Conservation (phyloP, 179 eudicot species). For the Kewa caespitosa region DNA sequence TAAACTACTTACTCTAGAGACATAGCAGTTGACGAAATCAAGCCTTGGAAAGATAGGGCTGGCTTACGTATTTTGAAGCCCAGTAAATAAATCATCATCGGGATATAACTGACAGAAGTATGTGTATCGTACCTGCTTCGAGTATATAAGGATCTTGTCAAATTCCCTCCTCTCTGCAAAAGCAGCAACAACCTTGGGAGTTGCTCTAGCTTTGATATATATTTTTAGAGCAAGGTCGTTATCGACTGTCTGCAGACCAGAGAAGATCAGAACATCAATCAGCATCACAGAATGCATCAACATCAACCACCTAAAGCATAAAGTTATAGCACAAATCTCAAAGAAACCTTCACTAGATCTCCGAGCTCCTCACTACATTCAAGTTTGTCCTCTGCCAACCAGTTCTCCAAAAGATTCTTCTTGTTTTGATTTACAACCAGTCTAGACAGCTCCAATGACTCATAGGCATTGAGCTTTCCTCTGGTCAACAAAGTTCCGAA, state of each 20-base stretch:
- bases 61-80: neutral
- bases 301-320: neutral
- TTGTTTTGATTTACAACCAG: slow-evolving; percentile 96
- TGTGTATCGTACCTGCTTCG: slow-evolving; percentile 76
- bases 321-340: neutral
- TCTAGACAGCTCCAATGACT: slow-evolving; percentile 90
- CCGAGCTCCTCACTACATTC: slow-evolving; percentile 99
- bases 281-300: neutral
- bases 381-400: slow-evolving; percentile 98
- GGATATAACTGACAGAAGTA: neutral
- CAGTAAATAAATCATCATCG: neutral
- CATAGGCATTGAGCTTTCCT: slow-evolving; percentile 95
- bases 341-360: slow-evolving; percentile 91
- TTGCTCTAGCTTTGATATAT: slow-evolving; percentile 95
- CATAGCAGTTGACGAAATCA: neutral
- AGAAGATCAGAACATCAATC: slow-evolving; percentile 12
- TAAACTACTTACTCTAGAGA: neutral
- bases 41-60: too few species aligned
- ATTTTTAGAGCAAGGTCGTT: slow-evolving; percentile 95
- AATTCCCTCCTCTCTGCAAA: slow-evolving; percentile 98
- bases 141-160: slow-evolving; percentile 92
- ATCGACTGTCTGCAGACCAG: slow-evolving; percentile 78
- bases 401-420: slow-evolving; percentile 90
- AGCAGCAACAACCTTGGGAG: slow-evolving; percentile 97
- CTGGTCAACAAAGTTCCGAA: slow-evolving; percentile 82